Evolutionary conservation across 2,329 filamentous ascomycete species (phyloP).

Genomic region (Colletotrichum sp.): DNA sequence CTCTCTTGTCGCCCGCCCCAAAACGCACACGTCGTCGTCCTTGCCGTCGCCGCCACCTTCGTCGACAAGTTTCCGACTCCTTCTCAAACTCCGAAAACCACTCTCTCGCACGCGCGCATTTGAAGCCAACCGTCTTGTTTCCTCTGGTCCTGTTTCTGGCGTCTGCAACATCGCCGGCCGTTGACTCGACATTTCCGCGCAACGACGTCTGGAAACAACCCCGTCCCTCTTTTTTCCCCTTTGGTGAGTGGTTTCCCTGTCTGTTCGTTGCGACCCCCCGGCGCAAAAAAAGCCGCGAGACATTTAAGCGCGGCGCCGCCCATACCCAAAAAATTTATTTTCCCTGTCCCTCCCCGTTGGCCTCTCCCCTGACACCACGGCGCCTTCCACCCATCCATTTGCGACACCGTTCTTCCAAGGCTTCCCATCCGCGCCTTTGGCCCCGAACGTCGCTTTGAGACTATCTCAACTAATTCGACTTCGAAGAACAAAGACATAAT

Average conservation of each 20-base stretch:
- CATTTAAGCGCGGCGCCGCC: slow-evolving; percentile 22
- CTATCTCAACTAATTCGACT: slow-evolving; percentile 9
- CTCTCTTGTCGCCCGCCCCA: background rate
- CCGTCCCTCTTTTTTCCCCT: slow-evolving; percentile 19
- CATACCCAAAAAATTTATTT: slow-evolving; percentile 21
- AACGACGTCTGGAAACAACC: background rate
- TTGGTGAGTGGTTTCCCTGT: slow-evolving; percentile 22
- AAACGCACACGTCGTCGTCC: slow-evolving; percentile 14
- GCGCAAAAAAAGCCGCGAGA: slow-evolving; percentile 24
- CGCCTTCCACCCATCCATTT: slow-evolving; percentile 20
- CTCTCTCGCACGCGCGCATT: background rate
- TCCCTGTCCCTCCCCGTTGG: slow-evolving; percentile 21
- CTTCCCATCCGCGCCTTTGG: slow-evolving; percentile 15
- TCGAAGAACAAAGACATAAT: background rate
- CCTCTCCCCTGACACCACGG: slow-evolving; percentile 22
- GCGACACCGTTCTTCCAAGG: slow-evolving; percentile 16
- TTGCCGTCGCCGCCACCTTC: slow-evolving; percentile 2
- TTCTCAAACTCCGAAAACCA: background rate
- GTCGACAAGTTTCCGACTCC: background rate
- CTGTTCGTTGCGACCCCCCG: slow-evolving; percentile 12
- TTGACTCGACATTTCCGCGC: background rate
- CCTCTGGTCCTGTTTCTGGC: background rate
- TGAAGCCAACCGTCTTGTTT: background rate
- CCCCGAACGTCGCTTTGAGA: slow-evolving; percentile 11
- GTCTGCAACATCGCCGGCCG: background rate